phyloP scores from a whole-genome alignment of 371 early-diverging fungal species.

The Rhizopus delemar region DNA sequence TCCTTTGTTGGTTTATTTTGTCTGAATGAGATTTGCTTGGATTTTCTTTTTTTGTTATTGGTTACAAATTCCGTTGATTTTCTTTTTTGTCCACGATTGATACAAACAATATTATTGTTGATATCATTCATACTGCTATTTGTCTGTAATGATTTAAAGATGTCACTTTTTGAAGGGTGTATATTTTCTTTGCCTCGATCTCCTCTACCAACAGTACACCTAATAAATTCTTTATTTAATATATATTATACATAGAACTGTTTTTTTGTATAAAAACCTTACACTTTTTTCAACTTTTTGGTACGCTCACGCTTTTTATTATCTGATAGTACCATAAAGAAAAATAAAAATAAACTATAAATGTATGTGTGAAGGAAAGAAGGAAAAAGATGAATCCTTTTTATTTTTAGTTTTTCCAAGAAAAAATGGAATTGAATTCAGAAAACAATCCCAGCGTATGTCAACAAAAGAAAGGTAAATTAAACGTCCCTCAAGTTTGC shows the following conservation, averaged over 20 bases:
- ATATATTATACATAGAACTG: not conserved
- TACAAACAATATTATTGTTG: no score
- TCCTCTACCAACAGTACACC: no score
- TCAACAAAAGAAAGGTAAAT: constrained; percentile 5
- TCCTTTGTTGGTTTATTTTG: no score
- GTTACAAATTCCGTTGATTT: no score
- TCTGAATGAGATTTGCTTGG: no score
- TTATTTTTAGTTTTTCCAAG: not conserved
- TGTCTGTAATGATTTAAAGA: no score
- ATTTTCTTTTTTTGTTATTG: no score
- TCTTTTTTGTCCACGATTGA: no score
- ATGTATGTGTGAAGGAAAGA: not conserved
- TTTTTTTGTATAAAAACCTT: not conserved
- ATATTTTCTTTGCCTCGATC: no score
- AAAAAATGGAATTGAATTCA: constrained; percentile 1
- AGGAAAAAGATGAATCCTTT: not conserved
- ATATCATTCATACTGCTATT: no score
- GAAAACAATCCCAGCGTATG: constrained; percentile 3
- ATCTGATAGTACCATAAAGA: not conserved
- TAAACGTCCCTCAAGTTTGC: not conserved
- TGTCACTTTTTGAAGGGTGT: no score
- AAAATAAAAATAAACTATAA: not conserved
- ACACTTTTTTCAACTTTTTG: not conserved
- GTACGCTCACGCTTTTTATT: not conserved
- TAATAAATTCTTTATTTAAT: not conserved